Base-by-base conservation (phyloP, 2,329 filamentous ascomycete species). In the Fusarium solani-melongenae region DNA sequence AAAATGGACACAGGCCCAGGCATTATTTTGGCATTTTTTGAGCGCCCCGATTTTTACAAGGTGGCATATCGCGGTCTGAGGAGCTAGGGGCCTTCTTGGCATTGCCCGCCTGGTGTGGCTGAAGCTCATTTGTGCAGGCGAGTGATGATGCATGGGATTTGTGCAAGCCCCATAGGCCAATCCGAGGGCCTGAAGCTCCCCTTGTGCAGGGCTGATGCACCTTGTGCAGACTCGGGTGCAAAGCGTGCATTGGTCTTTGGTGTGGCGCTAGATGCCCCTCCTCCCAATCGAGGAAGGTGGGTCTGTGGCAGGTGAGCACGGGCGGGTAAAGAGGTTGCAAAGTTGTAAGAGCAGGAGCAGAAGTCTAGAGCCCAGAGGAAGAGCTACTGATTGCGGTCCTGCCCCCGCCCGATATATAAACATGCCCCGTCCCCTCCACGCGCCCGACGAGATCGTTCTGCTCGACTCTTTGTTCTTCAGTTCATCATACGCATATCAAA, bases 331-430 rank as follows among this genome's bases (percentile, higher is more conserved):
- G 66, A 56, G 44, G 55, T 69, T 57, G 73, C 70, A 59, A 68
- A 73, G 67, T 56, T 71, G 72, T 71, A 69, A 76, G 74, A 78
- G 41, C 8, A 46, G 69, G 51, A 59, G 51, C 46, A 29, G 24
- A 51, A 64, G 67, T 55, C 59, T 59, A 67, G 70, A 69, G 67
- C 24, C 61, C 38, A 64, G 67, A 77, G 72, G 70, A 73, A 72
- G 73, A 79, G 72, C 77, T 87, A 88, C 86, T 89, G 87, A 89
- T 89, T 89, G 87, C 84, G 85, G 81, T 84, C 82, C 83, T 84
- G 82, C 83, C 83, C 84, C 85, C 85, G 87, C 87, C 86, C 84
- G 83, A 85, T 86, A 90, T 90, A 90, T 90, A 90, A 90, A 89
- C 86, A 88, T 83, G 81, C 82, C 84, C 85, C 81, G 66, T 81